Evolutionary conservation across 768 basidiomycete species (phyloP), one percentile per base, ranked within the genome.

Genomic region (Leccinum variicolor): DNA sequence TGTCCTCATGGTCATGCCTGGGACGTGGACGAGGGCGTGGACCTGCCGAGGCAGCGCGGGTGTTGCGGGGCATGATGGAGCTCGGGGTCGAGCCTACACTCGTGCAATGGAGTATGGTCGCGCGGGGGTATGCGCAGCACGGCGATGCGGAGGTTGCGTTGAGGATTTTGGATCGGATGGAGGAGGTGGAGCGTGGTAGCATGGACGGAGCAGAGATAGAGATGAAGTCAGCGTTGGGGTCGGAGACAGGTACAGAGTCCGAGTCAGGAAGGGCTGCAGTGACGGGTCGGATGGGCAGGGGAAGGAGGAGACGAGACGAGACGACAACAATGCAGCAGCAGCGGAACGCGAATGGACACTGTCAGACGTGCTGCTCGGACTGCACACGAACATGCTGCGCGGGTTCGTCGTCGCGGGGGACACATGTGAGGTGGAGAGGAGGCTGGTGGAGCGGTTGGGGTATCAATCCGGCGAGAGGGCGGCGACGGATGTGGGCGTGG

Each of bases 61-160:
- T 86, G 19, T 52, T 88, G 39, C 61, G 60, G n/a, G 84, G 87
- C 64, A 86, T 88, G 83, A 10, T 29, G 9, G 28, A 29, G 28
- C 9, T 29, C 28, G 28, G 28, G 28, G 9, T 29, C 28, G 9
- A 29, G 3, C 28, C 28, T 29, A 29, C 9, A 0, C 28, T 29
- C 28, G 28, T 29, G 0, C 28, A 29, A 29, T 10, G 0, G 28
- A 29, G 28, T 1, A 29, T 29, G 28, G 28, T 29, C 28, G 9
- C 28, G 28, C 28, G 28, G 28, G 28, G 28, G 28, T 28, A 28
- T 28, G 28, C 28, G 9, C 8, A 9, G 28, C 28, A 28, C 28
- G 28, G 2, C 28, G 2, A 28, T 28, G 9, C 9, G 0, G 2
- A 28, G 28, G 28, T 28, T 9, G 28, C 28, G 2, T 28, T 28